Evolutionary conservation across 73 alveolate genomes (phyloP).

Genomic region (Blepharisma stoltei): DNA sequence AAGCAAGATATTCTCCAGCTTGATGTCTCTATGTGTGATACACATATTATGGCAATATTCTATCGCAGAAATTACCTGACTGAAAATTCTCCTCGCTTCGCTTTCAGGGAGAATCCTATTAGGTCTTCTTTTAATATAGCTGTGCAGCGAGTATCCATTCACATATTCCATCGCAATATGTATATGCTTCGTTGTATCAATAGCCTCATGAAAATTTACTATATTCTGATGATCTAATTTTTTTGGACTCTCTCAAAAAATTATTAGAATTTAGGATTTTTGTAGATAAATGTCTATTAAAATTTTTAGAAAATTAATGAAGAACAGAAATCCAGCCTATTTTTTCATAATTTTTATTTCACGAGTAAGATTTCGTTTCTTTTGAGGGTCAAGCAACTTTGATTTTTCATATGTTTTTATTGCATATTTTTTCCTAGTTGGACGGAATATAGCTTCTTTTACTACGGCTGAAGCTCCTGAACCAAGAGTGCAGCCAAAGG

Average conservation of each 20-base stretch:
- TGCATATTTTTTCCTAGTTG: neutral
- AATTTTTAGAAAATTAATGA: no score
- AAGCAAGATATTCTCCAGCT: constrained; percentile 69
- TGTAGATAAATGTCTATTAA: no score
- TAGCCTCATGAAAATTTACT: constrained; percentile 73
- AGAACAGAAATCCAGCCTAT: no score
- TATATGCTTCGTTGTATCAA: constrained; percentile 59
- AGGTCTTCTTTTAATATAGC: constrained; percentile 36
- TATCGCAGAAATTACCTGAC: constrained; percentile 57
- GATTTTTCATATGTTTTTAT: constrained; percentile 26
- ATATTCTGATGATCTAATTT: constrained; percentile 69
- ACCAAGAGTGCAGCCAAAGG: constrained; percentile 14
- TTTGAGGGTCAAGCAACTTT: constrained; percentile 30
- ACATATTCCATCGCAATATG: constrained; percentile 75
- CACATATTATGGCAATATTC: constrained; percentile 53
- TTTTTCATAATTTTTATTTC: constrained; percentile 48
- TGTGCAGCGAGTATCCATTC: constrained; percentile 59
- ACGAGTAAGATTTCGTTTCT: neutral
- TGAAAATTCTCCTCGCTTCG: constrained; percentile 46
- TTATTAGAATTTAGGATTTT: no score
- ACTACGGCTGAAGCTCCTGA: constrained; percentile 8
- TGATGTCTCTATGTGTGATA: constrained; percentile 75
- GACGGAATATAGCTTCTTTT: neutral
- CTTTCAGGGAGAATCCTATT: constrained; percentile 62
- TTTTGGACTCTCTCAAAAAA: no score